Evolutionary conservation across 305 asterid genomes (phyloP).

Genomic region (Fraxinus latifolia): DNA sequence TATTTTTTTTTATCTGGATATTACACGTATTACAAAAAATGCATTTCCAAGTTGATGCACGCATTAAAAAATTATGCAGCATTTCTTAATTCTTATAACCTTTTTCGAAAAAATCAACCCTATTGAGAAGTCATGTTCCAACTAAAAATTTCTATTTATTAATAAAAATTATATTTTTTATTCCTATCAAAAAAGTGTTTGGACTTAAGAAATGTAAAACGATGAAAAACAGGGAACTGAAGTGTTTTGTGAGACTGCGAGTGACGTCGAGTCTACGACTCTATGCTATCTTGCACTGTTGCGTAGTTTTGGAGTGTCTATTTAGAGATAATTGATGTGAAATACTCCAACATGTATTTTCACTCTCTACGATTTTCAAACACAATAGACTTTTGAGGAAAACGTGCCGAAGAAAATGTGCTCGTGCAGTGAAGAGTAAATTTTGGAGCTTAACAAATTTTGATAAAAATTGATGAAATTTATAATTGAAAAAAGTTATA

Average conservation of each 20-base stretch:
- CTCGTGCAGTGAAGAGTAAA: background rate
- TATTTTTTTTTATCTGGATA: background rate
- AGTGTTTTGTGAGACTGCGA: conserved; percentile 4
- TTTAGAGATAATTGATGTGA: conserved; percentile 6
- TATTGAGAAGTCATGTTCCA: too few relatives aligned
- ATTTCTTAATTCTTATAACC: background rate
- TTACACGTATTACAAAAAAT: background rate
- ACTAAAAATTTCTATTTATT: too few relatives aligned
- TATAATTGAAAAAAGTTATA: too few relatives aligned
- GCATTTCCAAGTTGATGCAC: background rate
- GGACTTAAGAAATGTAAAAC: too few relatives aligned
- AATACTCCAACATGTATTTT: background rate
- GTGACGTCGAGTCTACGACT: conserved; percentile 60
- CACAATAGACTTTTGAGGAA: background rate
- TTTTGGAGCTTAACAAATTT: background rate
- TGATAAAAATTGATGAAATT: too few relatives aligned
- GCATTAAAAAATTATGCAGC: background rate
- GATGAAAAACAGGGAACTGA: conserved; percentile 5
- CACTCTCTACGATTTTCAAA: background rate
- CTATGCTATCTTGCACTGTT: conserved; percentile 42
- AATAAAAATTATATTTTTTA: too few relatives aligned
- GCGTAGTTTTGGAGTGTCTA: conserved; percentile 35
- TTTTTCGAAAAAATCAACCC: background rate
- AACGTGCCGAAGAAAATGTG: background rate
- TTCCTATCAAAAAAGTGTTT: too few relatives aligned